Conservation (phyloP, 1,139 yeast species). For the Sugiyamaella castrensis region DNA sequence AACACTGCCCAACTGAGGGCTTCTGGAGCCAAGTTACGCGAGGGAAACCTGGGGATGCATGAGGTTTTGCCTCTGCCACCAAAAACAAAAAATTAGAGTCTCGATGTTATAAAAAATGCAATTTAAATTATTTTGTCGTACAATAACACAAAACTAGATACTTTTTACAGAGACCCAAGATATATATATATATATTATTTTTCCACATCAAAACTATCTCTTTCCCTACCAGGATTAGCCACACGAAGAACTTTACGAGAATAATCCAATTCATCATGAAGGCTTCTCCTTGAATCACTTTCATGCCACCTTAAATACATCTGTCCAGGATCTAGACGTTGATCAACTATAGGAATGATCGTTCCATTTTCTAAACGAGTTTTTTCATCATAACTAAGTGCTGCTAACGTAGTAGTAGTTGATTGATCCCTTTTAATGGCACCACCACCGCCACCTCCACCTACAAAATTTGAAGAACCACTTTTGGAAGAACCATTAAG, state of each 20-base stretch:
- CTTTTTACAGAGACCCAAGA: background rate
- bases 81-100: background rate
- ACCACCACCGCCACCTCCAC: conserved; percentile 17
- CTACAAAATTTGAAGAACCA: conserved; percentile 13
- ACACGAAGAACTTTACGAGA: conserved; percentile 66
- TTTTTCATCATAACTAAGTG: conserved; percentile 29
- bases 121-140: background rate
- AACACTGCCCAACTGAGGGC: too few relatives aligned
- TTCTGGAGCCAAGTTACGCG: too few relatives aligned
- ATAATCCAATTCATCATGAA: conserved; percentile 73
- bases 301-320: conserved; percentile 53
- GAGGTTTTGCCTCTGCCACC: too few relatives aligned
- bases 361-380: conserved; percentile 13
- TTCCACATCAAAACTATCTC: conserved; percentile 10
- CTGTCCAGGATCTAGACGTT: conserved; percentile 63
- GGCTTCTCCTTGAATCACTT: conserved; percentile 57
- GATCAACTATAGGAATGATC: conserved; percentile 54
- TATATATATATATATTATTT: background rate
- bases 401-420: conserved; percentile 28
- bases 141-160: background rate
- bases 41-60: too few relatives aligned
- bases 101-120: background rate
- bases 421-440: conserved; percentile 27
- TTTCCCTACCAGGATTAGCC: conserved; percentile 51
- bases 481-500: background rate